Base-by-base conservation (phyloP, 192 early-diverging fungal genomes). In the Coemansia sp. region DNA sequence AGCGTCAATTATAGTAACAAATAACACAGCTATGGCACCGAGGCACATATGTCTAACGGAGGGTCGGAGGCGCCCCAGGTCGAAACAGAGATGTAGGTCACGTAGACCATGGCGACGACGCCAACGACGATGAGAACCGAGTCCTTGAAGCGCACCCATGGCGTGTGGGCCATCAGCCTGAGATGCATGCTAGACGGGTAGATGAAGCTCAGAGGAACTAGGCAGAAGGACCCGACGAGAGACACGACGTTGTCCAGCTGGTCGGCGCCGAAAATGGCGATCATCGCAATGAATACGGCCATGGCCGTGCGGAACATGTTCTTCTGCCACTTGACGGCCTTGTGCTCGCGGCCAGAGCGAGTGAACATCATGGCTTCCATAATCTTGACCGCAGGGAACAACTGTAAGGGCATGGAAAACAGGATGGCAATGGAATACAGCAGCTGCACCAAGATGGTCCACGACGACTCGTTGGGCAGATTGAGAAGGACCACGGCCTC, bases 301-400 rank as follows among this genome's bases (percentile, higher is more conserved):
- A 85, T 74, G 18, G 77, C 35, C 18, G 86, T 75, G 24, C 95
- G 84, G 78, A 91, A 93, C 45, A 83, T 54, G 73, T 96, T 98
- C 72, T 92, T 90, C 58, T 87, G 86, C 90, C 90, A 92, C 79
- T 98, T 96, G 62, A 95, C 86, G 49, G 83, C 62, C 48, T 58
- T 78, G 56, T 85, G 84, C 58, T 82, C 73, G 59, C 95, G 93
- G 45, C 95, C 95, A 34, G 89, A 90, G 68, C 87, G 82, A 5
- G 83, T 76, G 67, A 95, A 96, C 51, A 95, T 62, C 46, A 85
- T 92, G 52, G 85, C 88, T 64, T 98, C 94, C 69, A 89, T 87
- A 70, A 98, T 98, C 69, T 90, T 88, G 66, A 96, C 91, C 3
- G 93, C 90, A 0, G 96, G 95, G 72, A 97, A 98, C 36, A 95